Percentiles rank a stretch among this genome's conserved stretches.
Conservation (phyloP, 2,329 filamentous ascomycete species). For the Pseudogymnoascus sp. region DNA sequence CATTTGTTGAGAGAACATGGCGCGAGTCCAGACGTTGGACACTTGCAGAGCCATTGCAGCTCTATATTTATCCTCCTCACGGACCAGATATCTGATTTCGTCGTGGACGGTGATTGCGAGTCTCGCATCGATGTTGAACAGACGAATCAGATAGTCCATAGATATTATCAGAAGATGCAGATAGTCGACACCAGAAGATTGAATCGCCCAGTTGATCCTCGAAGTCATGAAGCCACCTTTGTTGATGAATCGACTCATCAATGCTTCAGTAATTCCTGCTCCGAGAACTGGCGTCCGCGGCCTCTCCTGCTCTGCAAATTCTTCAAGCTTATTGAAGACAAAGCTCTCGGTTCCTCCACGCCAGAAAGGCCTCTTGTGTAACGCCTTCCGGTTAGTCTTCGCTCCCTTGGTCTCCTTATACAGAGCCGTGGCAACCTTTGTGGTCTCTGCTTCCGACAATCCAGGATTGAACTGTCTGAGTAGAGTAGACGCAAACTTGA, state of each 20-base stretch:
- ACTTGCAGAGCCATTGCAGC: conserved; percentile 90
- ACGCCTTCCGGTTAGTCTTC: conserved; percentile 67
- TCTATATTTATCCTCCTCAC: conserved; percentile 77
- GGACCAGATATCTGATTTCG: conserved; percentile 90
- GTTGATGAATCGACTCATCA: conserved; percentile 81
- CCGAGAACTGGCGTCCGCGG: conserved; percentile 88
- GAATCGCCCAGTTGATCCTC: conserved; percentile 98
- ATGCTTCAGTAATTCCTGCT: conserved; percentile 90
- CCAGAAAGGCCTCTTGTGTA: conserved; percentile 80
- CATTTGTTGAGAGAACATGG: conserved; percentile 95
- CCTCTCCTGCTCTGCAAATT: conserved; percentile 90
- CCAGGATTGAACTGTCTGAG: conserved; percentile 88
- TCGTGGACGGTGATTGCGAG: conserved; percentile 94
- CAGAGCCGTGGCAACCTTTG: conserved; percentile 67
- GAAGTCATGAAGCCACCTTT: conserved; percentile 92
- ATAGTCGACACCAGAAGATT: conserved; percentile 95
- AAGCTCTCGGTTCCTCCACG: conserved; percentile 94
- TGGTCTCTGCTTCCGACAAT: conserved; percentile 73
- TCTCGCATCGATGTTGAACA: conserved; percentile 78
- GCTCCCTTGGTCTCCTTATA: conserved; percentile 87
- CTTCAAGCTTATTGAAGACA: conserved; percentile 96
- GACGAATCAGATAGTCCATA: conserved; percentile 88
- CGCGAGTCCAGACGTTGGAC: conserved; percentile 91
- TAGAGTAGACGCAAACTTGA: conserved; percentile 86
- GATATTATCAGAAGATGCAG: conserved; percentile 85